A percentile compares a stretch with the other conserved stretches of the same genome.
phyloP scores from a whole-genome alignment of 441 rosid genomes.

The Brassica hybrid region DNA sequence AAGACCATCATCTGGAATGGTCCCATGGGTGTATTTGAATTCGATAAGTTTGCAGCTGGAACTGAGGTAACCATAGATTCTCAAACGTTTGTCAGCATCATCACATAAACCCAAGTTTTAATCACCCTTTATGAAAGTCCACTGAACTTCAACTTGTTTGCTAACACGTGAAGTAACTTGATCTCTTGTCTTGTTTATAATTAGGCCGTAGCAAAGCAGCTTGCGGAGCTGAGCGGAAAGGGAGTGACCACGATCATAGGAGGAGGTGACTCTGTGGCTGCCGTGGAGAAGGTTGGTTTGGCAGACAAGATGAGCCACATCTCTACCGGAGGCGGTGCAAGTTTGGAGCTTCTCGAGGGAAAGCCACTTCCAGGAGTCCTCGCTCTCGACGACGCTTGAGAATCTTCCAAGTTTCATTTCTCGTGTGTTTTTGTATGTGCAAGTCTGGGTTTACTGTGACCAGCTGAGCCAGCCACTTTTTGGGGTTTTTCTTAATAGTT shows the following conservation, averaged over 20 bases:
- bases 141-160: no score
- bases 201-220: slow-evolving; percentile 79
- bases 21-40: slow-evolving; percentile 98
- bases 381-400: slow-evolving; percentile 79
- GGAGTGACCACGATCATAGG: no score
- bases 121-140: no score
- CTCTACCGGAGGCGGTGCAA: no score
- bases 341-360: no score
- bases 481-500: slow-evolving; percentile 15
- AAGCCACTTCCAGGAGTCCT: no score
- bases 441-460: slow-evolving; percentile 27
- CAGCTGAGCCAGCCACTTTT: slow-evolving; percentile 24
- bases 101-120: no score
- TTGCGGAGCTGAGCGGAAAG: no score
- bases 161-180: neutral
- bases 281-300: no score
- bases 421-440: slow-evolving; percentile 17
- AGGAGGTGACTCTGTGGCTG: no score
- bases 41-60: slow-evolving; percentile 84
- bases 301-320: no score
- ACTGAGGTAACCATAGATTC: slow-evolving; percentile 59
- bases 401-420: slow-evolving; percentile 1
- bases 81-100: no score
- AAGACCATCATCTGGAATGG: slow-evolving; percentile 96
- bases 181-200: slow-evolving; percentile 10